A percentile compares a stretch with the other conserved stretches of the same genome.
Evolutionary conservation across 2,329 filamentous ascomycete genomes (phyloP).

Genomic region (Diaporthe citri): DNA sequence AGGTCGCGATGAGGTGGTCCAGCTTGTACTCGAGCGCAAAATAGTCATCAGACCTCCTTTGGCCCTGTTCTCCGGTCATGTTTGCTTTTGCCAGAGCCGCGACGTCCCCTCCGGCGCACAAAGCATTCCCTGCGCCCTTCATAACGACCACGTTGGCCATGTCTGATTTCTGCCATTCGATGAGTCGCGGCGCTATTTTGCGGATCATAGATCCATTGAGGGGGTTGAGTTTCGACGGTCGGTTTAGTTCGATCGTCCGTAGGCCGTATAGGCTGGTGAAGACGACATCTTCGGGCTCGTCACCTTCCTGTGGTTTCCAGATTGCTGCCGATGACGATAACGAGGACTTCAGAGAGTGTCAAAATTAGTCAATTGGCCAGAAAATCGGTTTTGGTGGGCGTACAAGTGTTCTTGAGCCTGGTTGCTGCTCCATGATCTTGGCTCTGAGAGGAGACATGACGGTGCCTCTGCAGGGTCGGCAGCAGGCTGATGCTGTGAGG

Average conservation of each 20-base stretch:
- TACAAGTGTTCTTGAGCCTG: constrained; percentile 60
- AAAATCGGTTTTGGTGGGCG: constrained; percentile 41
- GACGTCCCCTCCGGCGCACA: constrained; percentile 96
- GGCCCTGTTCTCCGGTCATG: constrained; percentile 74
- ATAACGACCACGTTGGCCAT: constrained; percentile 93
- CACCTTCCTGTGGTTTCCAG: constrained; percentile 69
- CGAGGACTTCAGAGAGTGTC: constrained; percentile 17
- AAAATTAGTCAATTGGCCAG: constrained; percentile 28
- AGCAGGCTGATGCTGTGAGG: constrained; percentile 60
- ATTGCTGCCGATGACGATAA: constrained; percentile 28
- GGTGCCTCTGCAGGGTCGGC: constrained; percentile 56
- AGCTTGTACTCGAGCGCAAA: constrained; percentile 97
- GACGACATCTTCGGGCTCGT: constrained; percentile 90
- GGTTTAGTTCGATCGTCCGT: constrained; percentile 93
- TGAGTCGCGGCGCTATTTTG: constrained; percentile 89
- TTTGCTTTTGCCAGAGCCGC: constrained; percentile 82
- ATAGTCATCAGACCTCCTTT: constrained; percentile 83
- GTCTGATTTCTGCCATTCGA: constrained; percentile 96
- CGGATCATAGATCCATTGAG: constrained; percentile 94
- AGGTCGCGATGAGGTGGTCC: constrained; percentile 94
- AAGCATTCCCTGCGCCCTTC: constrained; percentile 89
- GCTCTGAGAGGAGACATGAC: constrained; percentile 83
- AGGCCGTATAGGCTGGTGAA: constrained; percentile 92
- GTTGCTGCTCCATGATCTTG: constrained; percentile 67
- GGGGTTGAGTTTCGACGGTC: constrained; percentile 91